Evolutionary conservation across 441 rosid species (phyloP).

Genomic region (Dalechampia spathulata): DNA sequence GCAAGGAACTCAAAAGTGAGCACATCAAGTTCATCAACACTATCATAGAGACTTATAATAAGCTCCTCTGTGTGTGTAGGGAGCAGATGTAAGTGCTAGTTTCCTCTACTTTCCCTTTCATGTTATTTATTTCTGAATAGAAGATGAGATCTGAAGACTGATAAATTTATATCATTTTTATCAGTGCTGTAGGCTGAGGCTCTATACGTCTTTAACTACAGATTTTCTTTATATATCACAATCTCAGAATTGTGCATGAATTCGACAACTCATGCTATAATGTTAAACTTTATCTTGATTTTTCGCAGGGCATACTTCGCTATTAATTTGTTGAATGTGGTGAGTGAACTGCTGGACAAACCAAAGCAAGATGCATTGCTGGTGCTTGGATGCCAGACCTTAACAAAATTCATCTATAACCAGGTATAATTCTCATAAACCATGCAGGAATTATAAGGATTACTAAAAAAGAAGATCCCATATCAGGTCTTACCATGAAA

Average conservation of each 20-base stretch:
- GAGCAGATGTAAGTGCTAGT: slow-evolving; percentile 65
- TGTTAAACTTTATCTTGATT: slow-evolving; percentile 5
- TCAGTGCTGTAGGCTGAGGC: neutral
- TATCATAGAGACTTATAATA: slow-evolving; percentile 62
- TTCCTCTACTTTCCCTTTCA: neutral
- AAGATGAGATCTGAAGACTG: neutral
- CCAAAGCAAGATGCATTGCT: slow-evolving; percentile 56
- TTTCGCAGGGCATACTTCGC: slow-evolving; percentile 80
- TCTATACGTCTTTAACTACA: neutral
- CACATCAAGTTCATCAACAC: slow-evolving; percentile 62
- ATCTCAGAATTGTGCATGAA: neutral
- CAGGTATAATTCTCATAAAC: slow-evolving; percentile 43
- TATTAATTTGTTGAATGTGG: slow-evolving; percentile 71
- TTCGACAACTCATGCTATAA: neutral
- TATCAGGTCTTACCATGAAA: neutral
- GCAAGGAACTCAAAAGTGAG: slow-evolving; percentile 71
- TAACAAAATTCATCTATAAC: slow-evolving; percentile 74
- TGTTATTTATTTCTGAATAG: neutral
- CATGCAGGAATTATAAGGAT: neutral
- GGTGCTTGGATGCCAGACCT: slow-evolving; percentile 87
- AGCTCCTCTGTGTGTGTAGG: slow-evolving; percentile 72
- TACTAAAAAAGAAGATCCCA: neutral
- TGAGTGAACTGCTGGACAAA: slow-evolving; percentile 69
- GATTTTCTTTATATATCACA: neutral
- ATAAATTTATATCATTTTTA: neutral